phyloP scores from a whole-genome alignment of 768 basidiomycete genomes.

The Tephrocybe sp. region DNA sequence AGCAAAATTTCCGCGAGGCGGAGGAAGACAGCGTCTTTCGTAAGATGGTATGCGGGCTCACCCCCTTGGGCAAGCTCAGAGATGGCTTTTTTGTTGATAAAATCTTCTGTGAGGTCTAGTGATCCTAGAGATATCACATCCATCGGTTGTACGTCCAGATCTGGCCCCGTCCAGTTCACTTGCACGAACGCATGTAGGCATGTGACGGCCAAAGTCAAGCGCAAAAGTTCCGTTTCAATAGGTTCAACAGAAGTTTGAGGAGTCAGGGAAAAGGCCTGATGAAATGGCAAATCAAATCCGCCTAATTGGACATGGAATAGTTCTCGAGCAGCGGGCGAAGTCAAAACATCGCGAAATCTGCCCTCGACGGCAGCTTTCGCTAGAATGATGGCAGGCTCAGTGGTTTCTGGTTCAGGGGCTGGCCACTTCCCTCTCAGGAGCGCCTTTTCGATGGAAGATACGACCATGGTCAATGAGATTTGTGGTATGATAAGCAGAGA shows the following conservation, averaged over 20 bases:
- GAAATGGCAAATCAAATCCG: slow-evolving; percentile 30
- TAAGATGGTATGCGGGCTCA: slow-evolving; percentile 95
- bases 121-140: slow-evolving; percentile 36
- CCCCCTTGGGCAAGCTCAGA: slow-evolving; percentile 80
- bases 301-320: slow-evolving; percentile 34
- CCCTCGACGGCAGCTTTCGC: slow-evolving; percentile 61
- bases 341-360: slow-evolving; percentile 53
- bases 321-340: slow-evolving; percentile 40
- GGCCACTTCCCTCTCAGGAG: slow-evolving; percentile 55
- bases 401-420: slow-evolving; percentile 18
- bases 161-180: slow-evolving; percentile 95
- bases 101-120: slow-evolving; percentile 38
- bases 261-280: slow-evolving; percentile 35
- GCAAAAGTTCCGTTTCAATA: slow-evolving; percentile 48
- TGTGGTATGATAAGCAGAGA: slow-evolving; percentile 2
- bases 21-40: slow-evolving; percentile 66
- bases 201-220: slow-evolving; percentile 70
- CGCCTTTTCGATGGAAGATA: slow-evolving; percentile 48
- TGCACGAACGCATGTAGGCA: slow-evolving; percentile 91
- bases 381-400: slow-evolving; percentile 30
- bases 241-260: slow-evolving; percentile 13
- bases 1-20: slow-evolving; percentile 75
- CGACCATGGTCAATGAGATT: slow-evolving; percentile 20
- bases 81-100: slow-evolving; percentile 65
- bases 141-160: slow-evolving; percentile 58